Evolutionary conservation across 306 rosid genomes (phyloP).

Genomic region (Fragaria iinumae): DNA sequence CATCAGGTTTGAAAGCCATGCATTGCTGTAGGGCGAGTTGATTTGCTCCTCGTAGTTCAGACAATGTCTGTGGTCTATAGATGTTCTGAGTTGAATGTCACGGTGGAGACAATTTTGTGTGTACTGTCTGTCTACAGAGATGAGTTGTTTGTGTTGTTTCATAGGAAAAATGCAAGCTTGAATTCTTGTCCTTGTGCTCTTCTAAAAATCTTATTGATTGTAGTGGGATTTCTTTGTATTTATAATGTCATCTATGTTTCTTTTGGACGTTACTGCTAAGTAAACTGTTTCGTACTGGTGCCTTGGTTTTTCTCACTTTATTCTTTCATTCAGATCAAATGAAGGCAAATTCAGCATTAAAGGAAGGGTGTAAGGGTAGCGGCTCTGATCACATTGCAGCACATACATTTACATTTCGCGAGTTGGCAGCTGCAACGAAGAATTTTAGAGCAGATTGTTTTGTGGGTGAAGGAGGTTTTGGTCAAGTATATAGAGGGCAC

Average conservation of each 20-base stretch:
- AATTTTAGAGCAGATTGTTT: conserved; percentile 58
- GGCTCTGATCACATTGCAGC: conserved; percentile 50
- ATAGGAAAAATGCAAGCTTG: conserved; percentile 3
- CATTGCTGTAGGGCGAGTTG: neutral
- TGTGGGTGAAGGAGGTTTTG: conserved; percentile 62
- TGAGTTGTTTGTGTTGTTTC: neutral
- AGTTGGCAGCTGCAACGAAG: conserved; percentile 52
- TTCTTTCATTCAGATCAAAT: conserved; percentile 27
- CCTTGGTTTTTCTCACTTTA: neutral
- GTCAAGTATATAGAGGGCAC: conserved; percentile 56
- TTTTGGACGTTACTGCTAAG: neutral
- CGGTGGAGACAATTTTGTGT: conserved; percentile 4
- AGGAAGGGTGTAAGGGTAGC: conserved; percentile 32
- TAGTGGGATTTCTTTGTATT: neutral
- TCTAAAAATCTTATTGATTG: conserved; percentile 6
- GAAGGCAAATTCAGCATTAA: conserved; percentile 25
- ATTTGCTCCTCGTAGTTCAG: neutral
- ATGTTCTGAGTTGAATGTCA: conserved; percentile 7
- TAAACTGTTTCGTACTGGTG: neutral
- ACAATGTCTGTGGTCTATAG: neutral
- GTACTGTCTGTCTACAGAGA: neutral
- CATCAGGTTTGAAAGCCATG: conserved; percentile 2
- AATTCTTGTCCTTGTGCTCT: neutral
- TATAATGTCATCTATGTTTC: neutral
- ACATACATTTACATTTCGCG: conserved; percentile 54